Evolutionary conservation across 352 stramenopile genomes (phyloP).

Genomic region (Globisporangium parvum): DNA sequence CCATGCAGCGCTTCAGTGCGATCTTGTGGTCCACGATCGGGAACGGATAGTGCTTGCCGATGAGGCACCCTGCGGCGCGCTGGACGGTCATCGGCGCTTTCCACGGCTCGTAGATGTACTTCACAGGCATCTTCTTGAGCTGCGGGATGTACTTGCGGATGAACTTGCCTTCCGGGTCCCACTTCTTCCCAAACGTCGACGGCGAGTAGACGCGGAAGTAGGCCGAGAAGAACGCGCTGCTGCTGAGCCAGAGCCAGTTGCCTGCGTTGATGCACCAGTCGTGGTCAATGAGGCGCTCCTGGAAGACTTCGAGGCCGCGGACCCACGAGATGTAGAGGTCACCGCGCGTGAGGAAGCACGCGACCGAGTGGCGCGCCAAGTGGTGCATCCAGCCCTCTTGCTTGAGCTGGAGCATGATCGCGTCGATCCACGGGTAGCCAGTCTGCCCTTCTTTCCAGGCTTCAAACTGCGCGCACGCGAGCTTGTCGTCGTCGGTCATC

Average conservation of each 20-base stretch:
- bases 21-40: slow-evolving; percentile 91
- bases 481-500: slow-evolving; percentile 83
- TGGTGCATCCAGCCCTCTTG: slow-evolving; percentile 89
- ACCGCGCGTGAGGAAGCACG: slow-evolving; percentile 97
- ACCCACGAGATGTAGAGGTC: slow-evolving; percentile 96
- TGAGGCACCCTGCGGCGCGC: slow-evolving; percentile 69
- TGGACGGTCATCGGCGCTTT: slow-evolving; percentile 41
- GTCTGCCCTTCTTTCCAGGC: slow-evolving; percentile 94
- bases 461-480: slow-evolving; percentile 73
- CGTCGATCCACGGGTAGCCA: slow-evolving; percentile 97
- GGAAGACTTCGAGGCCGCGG: slow-evolving; percentile 87
- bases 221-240: slow-evolving; percentile 94
- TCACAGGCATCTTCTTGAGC: slow-evolving; percentile 53
- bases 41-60: slow-evolving; percentile 93
- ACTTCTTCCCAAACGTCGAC: slow-evolving; percentile 94
- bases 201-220: slow-evolving; percentile 97
- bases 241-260: slow-evolving; percentile 97
- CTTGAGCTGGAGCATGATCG: slow-evolving; percentile 93
- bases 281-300: slow-evolving; percentile 93
- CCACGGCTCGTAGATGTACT: slow-evolving; percentile 85
- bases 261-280: slow-evolving; percentile 97
- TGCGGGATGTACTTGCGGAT: slow-evolving; percentile 91
- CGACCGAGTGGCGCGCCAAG: slow-evolving; percentile 91
- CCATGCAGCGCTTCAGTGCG: slow-evolving; percentile 54
- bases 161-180: slow-evolving; percentile 89